Percentiles rank a stretch among this genome's conserved stretches.
Conservation (phyloP, 2,329 filamentous ascomycete species). For the Calonectria pteridis region DNA sequence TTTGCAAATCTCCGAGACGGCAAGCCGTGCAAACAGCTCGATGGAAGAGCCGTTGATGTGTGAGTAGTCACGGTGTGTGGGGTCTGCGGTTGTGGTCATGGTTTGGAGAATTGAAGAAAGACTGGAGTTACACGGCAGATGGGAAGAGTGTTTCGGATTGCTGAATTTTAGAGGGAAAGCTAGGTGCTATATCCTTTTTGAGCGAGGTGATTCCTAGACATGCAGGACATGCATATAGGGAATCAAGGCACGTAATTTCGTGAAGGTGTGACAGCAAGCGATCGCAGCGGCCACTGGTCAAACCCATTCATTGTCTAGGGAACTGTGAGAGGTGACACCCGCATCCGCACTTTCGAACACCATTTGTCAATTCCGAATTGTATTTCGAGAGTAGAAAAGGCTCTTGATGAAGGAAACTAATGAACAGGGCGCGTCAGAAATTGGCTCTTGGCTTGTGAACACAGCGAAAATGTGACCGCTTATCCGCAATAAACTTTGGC, state of each 20-base stretch:
- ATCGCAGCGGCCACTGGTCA: too few species aligned
- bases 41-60: conserved; percentile 54
- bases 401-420: too few species aligned
- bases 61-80: background rate
- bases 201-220: background rate
- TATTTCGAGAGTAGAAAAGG: too few species aligned
- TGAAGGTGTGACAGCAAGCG: background rate
- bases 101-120: background rate
- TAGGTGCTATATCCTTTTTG: background rate
- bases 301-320: background rate
- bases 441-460: background rate
- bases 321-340: conserved; percentile 1
- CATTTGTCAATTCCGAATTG: background rate
- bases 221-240: background rate
- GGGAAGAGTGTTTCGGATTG: too few species aligned
- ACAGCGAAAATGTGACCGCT: background rate
- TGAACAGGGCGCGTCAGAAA: background rate
- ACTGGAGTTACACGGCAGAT: background rate
- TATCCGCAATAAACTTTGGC: background rate
- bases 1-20: conserved; percentile 64
- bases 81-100: conserved; percentile 1
- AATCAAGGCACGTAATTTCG: background rate
- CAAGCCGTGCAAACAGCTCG: conserved; percentile 59
- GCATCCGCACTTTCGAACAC: background rate
- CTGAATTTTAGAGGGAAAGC: background rate